Base-by-base conservation (phyloP, 2,329 filamentous ascomycete genomes). In the Diaporthe ilicicola region DNA sequence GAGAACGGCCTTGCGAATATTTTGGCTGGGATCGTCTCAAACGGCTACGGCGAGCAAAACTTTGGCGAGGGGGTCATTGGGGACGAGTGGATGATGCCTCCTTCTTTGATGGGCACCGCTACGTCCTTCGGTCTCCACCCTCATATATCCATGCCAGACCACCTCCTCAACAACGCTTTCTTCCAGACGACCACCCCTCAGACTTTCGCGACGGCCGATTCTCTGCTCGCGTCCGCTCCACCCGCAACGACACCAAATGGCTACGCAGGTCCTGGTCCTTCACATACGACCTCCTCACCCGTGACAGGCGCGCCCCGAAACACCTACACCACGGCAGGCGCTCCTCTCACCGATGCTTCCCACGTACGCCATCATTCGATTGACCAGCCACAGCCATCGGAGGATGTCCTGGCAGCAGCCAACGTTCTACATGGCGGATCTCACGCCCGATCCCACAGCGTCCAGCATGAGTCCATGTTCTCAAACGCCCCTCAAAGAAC, bases 91-190 rank as follows among this genome's bases (percentile, higher is more conserved):
- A 79, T 84, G 56, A 88, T 92, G 24, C 91, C 90, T 6, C 90
- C 90, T 1, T 86, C 86, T 61, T 90, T 92, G 74, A 88, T 93
- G 81, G 90, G 90, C 64, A 89, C 90, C 15, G 84, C 88, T 1
- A 91, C 90, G 24, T 91, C 89, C 3, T 88, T 88, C 73, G 89
- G 90, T 22, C 86, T 88, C 62, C 87, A 88, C 44, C 81, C 83
- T 17, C 75, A 76, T 22, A 74, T 77, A 13, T 73, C 78, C 4
- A 73, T 78, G 19, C 44, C 44, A 59, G 74, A 78, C 17, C 75
- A 75, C 19, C 71, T 82, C 37, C 68, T 76, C 17, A 71, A 77
- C 46, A 59, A 72, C 7, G 67, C 76, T 19, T 77, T 77, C 51
- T 74, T 72, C 22, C 76, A 80, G 54, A 70, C 79, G n/a, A 77